phyloP scores from a whole-genome alignment of 2,329 filamentous ascomycete species.

The Falciphora oryzae region DNA sequence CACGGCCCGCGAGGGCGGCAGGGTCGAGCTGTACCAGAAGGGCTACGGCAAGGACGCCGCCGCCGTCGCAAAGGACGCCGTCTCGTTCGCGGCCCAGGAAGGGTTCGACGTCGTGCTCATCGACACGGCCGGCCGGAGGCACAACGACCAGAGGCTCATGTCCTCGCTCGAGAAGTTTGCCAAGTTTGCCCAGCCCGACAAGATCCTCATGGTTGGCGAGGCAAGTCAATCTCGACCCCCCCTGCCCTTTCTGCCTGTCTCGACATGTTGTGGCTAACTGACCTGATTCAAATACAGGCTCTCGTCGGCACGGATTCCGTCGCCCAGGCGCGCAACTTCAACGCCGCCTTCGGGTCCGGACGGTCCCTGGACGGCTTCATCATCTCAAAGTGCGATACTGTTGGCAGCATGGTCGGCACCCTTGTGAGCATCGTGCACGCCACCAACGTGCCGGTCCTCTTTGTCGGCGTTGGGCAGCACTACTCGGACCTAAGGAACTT shows the following conservation, averaged over 20 bases:
- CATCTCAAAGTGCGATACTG: conserved; percentile 97
- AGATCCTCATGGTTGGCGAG: conserved; percentile 90
- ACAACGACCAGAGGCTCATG: conserved; percentile 96
- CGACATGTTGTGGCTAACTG: conserved; percentile 7
- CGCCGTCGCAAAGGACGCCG: conserved; percentile 88
- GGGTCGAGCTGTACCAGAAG: conserved; percentile 90
- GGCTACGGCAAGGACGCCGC: conserved; percentile 98
- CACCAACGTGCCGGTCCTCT: conserved; percentile 91
- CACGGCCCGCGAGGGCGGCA: conserved; percentile 72
- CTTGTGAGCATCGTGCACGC: conserved; percentile 96
- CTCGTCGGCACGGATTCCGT: conserved; percentile 94
- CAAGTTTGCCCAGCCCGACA: conserved; percentile 91
- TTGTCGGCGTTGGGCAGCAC: conserved; percentile 71
- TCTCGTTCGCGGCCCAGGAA: conserved; percentile 68
- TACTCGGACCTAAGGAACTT: conserved; percentile 64
- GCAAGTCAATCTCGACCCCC: conserved; percentile 25
- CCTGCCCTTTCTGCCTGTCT: not conserved
- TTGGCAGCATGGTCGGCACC: conserved; percentile 97
- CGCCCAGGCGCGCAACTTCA: conserved; percentile 94
- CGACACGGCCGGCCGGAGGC: conserved; percentile 88
- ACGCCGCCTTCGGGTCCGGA: conserved; percentile 77
- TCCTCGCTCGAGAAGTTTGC: conserved; percentile 95
- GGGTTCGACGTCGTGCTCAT: conserved; percentile 92
- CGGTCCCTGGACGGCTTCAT: conserved; percentile 91
- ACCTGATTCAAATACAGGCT: conserved; percentile 41